Conservation (phyloP, 2,329 filamentous ascomycete species). For the Epichloe brachyelytri region DNA sequence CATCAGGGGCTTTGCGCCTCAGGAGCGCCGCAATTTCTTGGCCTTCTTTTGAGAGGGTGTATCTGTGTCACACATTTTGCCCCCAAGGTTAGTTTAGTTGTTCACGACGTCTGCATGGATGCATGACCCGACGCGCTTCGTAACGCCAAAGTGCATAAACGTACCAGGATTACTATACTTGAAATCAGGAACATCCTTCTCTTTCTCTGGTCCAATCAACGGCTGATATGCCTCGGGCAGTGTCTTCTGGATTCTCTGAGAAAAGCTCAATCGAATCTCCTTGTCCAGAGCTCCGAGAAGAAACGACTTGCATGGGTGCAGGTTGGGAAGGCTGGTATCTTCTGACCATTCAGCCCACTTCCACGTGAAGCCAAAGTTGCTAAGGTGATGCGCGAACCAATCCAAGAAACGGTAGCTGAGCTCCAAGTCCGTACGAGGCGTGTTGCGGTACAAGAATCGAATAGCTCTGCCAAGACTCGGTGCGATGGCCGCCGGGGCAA, state of each 20-base stretch:
- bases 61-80: conserved; percentile 29
- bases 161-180: conserved; percentile 70
- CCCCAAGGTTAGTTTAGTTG: too few species aligned
- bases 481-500: conserved; percentile 90
- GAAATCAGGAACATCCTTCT: conserved; percentile 92
- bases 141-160: conserved; percentile 16
- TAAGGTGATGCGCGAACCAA: conserved; percentile 96
- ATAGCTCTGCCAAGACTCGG: conserved; percentile 89
- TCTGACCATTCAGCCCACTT: conserved; percentile 97
- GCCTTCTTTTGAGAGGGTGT: conserved; percentile 79
- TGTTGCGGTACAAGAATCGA: conserved; percentile 73
- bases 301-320: conserved; percentile 87
- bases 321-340: conserved; percentile 61
- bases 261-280: conserved; percentile 92
- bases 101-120: too few species aligned
- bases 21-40: conserved; percentile 68
- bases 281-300: conserved; percentile 86
- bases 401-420: conserved; percentile 79
- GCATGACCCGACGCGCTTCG: too few species aligned
- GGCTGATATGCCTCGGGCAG: conserved; percentile 71
- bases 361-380: conserved; percentile 99
- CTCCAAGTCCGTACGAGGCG: conserved; percentile 76
- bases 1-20: conserved; percentile 70
- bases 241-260: conserved; percentile 89
- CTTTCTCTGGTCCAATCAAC: conserved; percentile 74